phyloP scores from a whole-genome alignment of 2,329 filamentous ascomycete species.

The Cladosporium phlei region DNA sequence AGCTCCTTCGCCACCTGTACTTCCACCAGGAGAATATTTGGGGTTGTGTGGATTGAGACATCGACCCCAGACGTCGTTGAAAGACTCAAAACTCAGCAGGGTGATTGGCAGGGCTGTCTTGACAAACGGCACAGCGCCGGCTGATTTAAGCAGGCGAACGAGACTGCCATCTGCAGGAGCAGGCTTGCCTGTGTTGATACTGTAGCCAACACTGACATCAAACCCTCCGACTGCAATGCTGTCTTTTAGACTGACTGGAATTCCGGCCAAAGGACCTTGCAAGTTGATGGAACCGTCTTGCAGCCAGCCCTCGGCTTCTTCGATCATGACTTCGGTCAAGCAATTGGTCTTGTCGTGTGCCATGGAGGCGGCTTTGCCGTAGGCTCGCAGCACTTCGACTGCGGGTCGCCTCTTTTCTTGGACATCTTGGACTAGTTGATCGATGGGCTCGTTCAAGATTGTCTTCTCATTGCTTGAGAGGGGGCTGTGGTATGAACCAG shows the following conservation, averaged over 20 bases:
- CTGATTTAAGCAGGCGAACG: conserved; percentile 74
- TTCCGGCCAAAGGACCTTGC: conserved; percentile 76
- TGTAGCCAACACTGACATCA: conserved; percentile 78
- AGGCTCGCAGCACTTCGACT: conserved; percentile 71
- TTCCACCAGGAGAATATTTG: conserved; percentile 73
- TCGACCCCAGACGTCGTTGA: conserved; percentile 71
- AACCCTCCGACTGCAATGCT: conserved; percentile 74
- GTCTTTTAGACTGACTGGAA: conserved; percentile 80
- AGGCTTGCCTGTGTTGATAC: conserved; percentile 64
- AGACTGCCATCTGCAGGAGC: conserved; percentile 63
- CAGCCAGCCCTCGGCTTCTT: conserved; percentile 69
- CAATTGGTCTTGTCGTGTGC: conserved; percentile 87
- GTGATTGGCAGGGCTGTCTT: conserved; percentile 90
- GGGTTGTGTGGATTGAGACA: conserved; percentile 14
- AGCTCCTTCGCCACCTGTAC: conserved; percentile 78
- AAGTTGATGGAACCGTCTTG: conserved; percentile 59
- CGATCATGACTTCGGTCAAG: conserved; percentile 78
- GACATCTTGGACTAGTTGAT: conserved; percentile 71
- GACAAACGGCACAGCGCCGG: conserved; percentile 81
- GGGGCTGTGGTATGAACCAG: conserved; percentile 59
- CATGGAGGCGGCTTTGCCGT: conserved; percentile 78
- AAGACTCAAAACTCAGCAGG: conserved; percentile 78
- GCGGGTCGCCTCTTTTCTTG: conserved; percentile 64
- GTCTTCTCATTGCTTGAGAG: conserved; percentile 61
- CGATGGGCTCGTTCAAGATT: conserved; percentile 69